These are phyloP conservation scores for Henckelia pumila DNA, from an alignment of 257 asterid species.

Conservation along the genomic window DNA sequence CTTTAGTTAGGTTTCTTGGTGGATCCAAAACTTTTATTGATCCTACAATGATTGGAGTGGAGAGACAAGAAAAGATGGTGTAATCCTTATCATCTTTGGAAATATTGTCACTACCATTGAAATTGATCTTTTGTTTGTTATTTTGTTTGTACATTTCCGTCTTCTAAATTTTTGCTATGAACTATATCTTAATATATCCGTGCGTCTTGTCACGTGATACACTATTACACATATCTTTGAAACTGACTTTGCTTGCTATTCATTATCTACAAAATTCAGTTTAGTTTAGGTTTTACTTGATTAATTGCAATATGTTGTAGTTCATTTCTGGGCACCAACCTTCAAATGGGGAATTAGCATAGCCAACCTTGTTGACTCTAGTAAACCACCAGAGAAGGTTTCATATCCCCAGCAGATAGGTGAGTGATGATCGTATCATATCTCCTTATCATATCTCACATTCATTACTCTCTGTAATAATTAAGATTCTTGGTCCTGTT, in stretches of 20 bases:
- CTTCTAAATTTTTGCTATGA: not conserved
- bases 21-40: too few species aligned
- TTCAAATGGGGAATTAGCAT: constrained; percentile 84
- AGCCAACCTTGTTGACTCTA: constrained; percentile 63
- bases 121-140: too few species aligned
- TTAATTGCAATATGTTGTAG: constrained; percentile 26
- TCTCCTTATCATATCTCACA: constrained; percentile 14
- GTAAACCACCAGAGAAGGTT: constrained; percentile 68
- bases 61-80: not conserved
- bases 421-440: constrained; percentile 28
- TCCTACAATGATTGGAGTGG: not conserved
- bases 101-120: not conserved
- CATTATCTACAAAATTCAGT: not conserved
- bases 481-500: not conserved
- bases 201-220: not conserved
- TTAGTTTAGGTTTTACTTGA: not conserved
- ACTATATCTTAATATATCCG: not conserved
- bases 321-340: constrained; percentile 84
- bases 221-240: not conserved
- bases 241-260: not conserved
- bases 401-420: constrained; percentile 70
- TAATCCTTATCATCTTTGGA: not conserved
- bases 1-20: not conserved
- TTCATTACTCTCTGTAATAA: constrained; percentile 3
- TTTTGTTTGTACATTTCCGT: not conserved